Evolutionary conservation across 1,139 yeast species (phyloP).

Genomic region (Yamadazyma epiphylla): DNA sequence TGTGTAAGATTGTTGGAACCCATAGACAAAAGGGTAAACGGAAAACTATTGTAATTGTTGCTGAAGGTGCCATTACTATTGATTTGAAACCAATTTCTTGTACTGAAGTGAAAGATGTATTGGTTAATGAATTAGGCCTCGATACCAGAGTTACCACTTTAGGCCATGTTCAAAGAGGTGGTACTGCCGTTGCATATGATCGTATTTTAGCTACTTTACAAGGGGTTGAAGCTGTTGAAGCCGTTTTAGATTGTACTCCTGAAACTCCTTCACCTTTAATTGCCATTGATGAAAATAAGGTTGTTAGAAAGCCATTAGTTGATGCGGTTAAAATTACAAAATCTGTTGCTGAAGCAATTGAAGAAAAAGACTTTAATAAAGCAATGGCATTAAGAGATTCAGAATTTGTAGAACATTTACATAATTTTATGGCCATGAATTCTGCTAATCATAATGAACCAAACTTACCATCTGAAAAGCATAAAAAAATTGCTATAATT

Average conservation of each 20-base stretch:
- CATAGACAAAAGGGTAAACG: constrained; percentile 88
- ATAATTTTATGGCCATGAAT: constrained; percentile 57
- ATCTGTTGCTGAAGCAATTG: constrained; percentile 83
- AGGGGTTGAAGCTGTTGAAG: constrained; percentile 96
- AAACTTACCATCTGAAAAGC: constrained; percentile 49
- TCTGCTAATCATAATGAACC: constrained; percentile 62
- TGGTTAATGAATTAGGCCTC: constrained; percentile 70
- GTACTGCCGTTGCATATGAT: constrained; percentile 93
- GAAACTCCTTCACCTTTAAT: constrained; percentile 95
- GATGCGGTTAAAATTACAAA: constrained; percentile 88
- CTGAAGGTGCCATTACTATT: constrained; percentile 93
- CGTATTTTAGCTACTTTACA: constrained; percentile 88
- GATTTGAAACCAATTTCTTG: constrained; percentile 80
- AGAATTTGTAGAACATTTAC: constrained; percentile 64
- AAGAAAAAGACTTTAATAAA: constrained; percentile 69
- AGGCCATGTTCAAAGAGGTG: constrained; percentile 99
- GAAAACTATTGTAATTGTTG: constrained; percentile 92
- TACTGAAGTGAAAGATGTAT: constrained; percentile 71
- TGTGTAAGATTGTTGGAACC: constrained; percentile 64
- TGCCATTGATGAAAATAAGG: constrained; percentile 82
- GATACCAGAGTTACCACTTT: constrained; percentile 93
- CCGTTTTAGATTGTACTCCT: constrained; percentile 83
- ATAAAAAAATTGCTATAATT: constrained; percentile 65
- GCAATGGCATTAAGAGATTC: constrained; percentile 80
- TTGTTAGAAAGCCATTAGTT: constrained; percentile 76